Percentiles rank a stretch among this genome's conserved stretches.
These are phyloP conservation scores for Pichia terricola DNA, from an alignment of 1,139 yeast species.

Conservation along the genomic window DNA sequence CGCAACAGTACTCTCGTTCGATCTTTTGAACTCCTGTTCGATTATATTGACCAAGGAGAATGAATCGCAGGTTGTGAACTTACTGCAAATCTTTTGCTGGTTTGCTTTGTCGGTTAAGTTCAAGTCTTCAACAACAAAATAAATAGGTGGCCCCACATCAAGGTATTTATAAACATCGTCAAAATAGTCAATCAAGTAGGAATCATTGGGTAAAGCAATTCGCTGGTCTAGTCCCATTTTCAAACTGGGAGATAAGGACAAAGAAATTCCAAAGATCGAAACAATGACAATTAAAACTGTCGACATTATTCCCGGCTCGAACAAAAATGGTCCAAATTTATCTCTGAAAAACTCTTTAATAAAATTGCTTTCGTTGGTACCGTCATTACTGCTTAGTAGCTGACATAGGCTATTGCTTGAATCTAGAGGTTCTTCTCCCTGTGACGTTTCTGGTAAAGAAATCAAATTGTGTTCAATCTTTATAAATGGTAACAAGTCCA, in stretches of 20 bases:
- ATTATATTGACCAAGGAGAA: conserved; percentile 73
- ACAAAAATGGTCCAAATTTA: conserved; percentile 49
- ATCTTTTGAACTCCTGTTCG: conserved; percentile 74
- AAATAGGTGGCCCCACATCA: conserved; percentile 87
- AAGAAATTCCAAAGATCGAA: conserved; percentile 55
- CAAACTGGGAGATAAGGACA: conserved; percentile 59
- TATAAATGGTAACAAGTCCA: conserved; percentile 52
- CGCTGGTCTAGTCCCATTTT: conserved; percentile 83
- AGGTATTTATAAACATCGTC: conserved; percentile 63
- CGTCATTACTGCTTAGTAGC: conserved; percentile 8
- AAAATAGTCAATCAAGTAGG: conserved; percentile 74
- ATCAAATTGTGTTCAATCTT: conserved; percentile 20
- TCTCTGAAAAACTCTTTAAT: conserved; percentile 33
- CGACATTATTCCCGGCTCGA: conserved; percentile 38
- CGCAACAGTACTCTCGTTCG: conserved; percentile 51
- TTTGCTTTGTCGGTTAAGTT: conserved; percentile 50
- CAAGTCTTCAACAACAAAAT: conserved; percentile 61
- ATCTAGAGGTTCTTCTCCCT: conserved; percentile 1
- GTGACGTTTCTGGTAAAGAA: conserved; percentile 9
- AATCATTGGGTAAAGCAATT: conserved; percentile 73
- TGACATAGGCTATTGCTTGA: conserved; percentile 12
- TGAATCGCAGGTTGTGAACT: conserved; percentile 74
- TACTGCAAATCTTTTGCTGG: conserved; percentile 78
- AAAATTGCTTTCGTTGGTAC: conserved; percentile 16
- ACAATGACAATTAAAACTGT: conserved; percentile 46